Conservation (phyloP, 306 rosid genomes). For the Prosopis cineraria region DNA sequence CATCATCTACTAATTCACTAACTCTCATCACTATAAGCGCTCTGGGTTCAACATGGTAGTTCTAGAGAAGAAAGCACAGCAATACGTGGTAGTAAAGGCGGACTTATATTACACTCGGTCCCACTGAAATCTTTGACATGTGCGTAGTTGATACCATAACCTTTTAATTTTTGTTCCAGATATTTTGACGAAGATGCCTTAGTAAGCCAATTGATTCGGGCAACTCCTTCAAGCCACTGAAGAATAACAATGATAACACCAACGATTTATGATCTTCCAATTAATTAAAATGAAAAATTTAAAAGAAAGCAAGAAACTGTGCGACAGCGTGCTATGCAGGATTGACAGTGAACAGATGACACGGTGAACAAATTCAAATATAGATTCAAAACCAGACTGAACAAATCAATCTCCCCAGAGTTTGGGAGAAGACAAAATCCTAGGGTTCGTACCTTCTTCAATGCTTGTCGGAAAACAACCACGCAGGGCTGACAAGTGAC, state of each 20-base stretch:
- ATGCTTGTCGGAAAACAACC: neutral
- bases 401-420: neutral
- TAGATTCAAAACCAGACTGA: neutral
- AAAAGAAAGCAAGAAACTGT: neutral
- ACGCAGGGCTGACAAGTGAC: neutral
- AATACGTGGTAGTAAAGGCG: neutral
- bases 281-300: neutral
- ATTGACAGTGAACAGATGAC: neutral
- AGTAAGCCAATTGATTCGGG: neutral
- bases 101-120: neutral
- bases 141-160: neutral
- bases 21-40: no score
- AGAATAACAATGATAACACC: neutral
- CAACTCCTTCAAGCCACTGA: neutral
- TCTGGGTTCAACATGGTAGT: no score
- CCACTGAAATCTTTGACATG: neutral
- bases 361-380: neutral
- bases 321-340: neutral
- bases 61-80: neutral
- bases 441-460: neutral
- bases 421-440: neutral
- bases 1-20: no score
- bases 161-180: neutral
- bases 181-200: neutral
- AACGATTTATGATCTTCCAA: neutral